These are phyloP conservation scores for Amaranthus tricolor DNA, from an alignment of 179 eudicot species.

Conservation along the genomic window DNA sequence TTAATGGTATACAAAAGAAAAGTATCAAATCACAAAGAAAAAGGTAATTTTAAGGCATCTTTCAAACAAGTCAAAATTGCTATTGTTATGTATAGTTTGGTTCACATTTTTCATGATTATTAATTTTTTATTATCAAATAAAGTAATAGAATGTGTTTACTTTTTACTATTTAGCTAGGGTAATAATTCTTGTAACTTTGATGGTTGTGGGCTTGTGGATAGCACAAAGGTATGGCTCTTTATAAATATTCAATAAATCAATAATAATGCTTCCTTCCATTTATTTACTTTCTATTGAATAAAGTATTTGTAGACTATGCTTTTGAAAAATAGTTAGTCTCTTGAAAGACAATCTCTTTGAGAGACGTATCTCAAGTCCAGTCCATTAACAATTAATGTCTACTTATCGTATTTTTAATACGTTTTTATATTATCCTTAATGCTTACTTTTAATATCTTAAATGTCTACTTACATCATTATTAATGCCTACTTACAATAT, in stretches of 20 bases:
- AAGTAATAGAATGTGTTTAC: background rate
- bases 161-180: background rate
- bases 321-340: no score
- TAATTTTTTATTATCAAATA: background rate
- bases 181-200: background rate
- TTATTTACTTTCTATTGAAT: background rate
- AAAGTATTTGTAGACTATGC: background rate
- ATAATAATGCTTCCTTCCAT: background rate
- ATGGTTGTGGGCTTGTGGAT: background rate
- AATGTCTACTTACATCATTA: no score
- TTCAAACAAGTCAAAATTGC: constrained; percentile 4
- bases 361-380: no score
- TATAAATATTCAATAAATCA: background rate
- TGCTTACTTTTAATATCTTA: no score
- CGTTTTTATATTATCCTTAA: no score
- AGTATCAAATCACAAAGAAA: background rate
- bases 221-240: background rate
- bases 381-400: no score
- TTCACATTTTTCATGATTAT: background rate
- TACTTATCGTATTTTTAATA: no score
- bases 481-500: no score
- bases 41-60: background rate
- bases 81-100: background rate
- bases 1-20: background rate
- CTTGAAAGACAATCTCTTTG: no score